phyloP scores from a whole-genome alignment of 2,329 filamentous ascomycete genomes.

The Penicillium frequentans region DNA sequence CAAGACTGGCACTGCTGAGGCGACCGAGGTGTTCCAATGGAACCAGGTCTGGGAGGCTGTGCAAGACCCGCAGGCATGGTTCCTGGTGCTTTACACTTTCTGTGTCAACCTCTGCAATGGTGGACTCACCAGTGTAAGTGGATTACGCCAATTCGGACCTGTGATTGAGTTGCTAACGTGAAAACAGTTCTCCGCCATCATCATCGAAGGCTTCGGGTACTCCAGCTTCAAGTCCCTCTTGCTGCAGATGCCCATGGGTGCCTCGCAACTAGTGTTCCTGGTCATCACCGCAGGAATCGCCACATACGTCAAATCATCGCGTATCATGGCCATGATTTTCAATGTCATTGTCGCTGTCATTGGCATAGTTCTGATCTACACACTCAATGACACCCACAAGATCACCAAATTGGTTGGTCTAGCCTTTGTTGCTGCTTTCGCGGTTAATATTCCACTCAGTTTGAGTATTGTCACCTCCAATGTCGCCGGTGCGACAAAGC shows the following conservation, averaged over 20 bases:
- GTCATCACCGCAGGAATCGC: slow-evolving; percentile 29
- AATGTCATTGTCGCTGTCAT: slow-evolving; percentile 13
- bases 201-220: slow-evolving; percentile 40
- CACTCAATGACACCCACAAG: slow-evolving; percentile 22
- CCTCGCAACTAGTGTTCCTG: slow-evolving; percentile 34
- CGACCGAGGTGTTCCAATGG: slow-evolving; percentile 44
- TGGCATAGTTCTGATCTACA: slow-evolving; percentile 35
- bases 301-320: slow-evolving; percentile 25
- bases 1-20: slow-evolving; percentile 53
- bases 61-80: slow-evolving; percentile 33
- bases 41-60: slow-evolving; percentile 40
- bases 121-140: slow-evolving; percentile 27
- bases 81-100: slow-evolving; percentile 32
- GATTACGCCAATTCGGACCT: neutral
- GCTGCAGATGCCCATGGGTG: slow-evolving; percentile 38
- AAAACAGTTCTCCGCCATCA: slow-evolving; percentile 30
- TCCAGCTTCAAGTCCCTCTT: slow-evolving; percentile 36
- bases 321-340: slow-evolving; percentile 34
- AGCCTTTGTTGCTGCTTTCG: slow-evolving; percentile 32
- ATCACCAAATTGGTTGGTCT: slow-evolving; percentile 32
- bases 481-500: slow-evolving; percentile 38
- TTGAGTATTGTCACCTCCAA: slow-evolving; percentile 37
- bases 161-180: neutral
- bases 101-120: slow-evolving; percentile 36
- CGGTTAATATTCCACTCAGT: slow-evolving; percentile 34